Conservation (phyloP, 73 alveolate genomes). For the Tetrahymena borealis region DNA sequence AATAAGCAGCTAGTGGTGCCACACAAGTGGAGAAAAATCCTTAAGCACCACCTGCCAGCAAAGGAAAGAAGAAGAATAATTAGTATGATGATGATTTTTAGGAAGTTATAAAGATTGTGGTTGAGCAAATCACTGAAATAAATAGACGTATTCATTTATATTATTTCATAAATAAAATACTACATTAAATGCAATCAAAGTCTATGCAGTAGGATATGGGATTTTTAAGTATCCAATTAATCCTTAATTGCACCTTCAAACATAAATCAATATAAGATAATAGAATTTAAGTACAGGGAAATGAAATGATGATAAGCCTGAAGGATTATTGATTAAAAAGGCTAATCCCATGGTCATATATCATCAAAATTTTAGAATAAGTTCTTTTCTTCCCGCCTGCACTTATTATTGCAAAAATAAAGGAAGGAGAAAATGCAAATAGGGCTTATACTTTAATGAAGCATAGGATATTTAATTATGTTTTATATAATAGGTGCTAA, state of each 20-base stretch:
- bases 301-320: too few species aligned
- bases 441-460: background rate
- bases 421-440: background rate
- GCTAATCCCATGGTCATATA: too few species aligned
- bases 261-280: too few species aligned
- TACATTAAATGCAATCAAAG: too few species aligned
- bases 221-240: too few species aligned
- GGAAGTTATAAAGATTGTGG: background rate
- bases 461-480: background rate
- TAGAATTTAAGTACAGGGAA: too few species aligned
- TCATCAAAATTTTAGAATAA: background rate
- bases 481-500: background rate
- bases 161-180: background rate
- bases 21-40: background rate
- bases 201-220: too few species aligned
- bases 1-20: background rate
- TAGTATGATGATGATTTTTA: background rate
- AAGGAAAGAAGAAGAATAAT: background rate
- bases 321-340: too few species aligned
- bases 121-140: background rate
- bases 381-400: constrained; percentile 2
- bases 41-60: background rate
- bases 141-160: background rate
- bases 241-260: too few species aligned
- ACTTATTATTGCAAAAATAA: background rate